phyloP scores from a whole-genome alignment of 2,329 filamentous ascomycete genomes.

The Exutisphaerella laricina region DNA sequence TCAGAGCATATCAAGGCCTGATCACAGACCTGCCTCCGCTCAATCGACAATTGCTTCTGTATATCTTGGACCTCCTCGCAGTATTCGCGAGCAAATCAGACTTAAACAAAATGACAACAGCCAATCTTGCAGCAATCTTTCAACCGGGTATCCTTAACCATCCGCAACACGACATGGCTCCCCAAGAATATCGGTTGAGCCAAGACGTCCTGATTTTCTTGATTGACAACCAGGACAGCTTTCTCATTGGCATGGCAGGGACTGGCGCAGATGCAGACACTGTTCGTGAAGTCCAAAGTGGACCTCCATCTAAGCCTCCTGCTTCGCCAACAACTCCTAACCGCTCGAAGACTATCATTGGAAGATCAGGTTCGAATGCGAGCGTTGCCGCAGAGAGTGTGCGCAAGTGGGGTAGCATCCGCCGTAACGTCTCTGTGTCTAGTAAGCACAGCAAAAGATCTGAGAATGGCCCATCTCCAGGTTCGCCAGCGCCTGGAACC shows the following conservation, averaged over 20 bases:
- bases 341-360: conserved; percentile 53
- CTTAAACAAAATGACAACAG: conserved; percentile 92
- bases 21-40: conserved; percentile 90
- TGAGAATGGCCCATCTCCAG: conserved; percentile 61
- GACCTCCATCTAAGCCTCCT: conserved; percentile 50
- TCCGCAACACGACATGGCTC: conserved; percentile 90
- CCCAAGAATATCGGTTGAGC: conserved; percentile 86
- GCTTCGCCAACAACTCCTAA: conserved; percentile 39
- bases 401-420: conserved; percentile 69
- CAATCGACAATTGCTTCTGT: conserved; percentile 88
- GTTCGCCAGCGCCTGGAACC: conserved; percentile 27
- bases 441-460: conserved; percentile 80
- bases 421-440: conserved; percentile 86
- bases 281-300: conserved; percentile 63
- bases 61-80: conserved; percentile 90
- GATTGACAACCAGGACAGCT: conserved; percentile 97
- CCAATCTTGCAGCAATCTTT: conserved; percentile 93
- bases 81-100: conserved; percentile 97
- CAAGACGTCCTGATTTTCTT: conserved; percentile 97
- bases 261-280: conserved; percentile 90
- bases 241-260: conserved; percentile 96
- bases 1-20: conserved; percentile 75
- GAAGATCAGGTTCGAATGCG: conserved; percentile 76
- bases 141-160: conserved; percentile 95
- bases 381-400: conserved; percentile 86